Base-by-base conservation (phyloP, 164 flowering plant species). In the Vitis cinerea region DNA sequence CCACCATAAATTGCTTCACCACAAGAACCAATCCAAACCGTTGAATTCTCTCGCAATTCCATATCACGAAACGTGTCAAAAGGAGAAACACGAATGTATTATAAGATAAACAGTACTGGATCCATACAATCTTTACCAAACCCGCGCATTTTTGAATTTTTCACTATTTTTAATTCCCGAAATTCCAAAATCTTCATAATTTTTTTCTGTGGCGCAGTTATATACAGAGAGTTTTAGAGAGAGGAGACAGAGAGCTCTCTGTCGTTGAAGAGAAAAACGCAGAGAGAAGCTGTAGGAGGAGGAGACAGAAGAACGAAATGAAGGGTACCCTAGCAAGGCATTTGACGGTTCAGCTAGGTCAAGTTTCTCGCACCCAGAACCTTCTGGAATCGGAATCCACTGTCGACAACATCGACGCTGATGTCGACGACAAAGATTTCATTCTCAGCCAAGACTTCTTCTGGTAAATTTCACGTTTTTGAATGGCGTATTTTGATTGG, bases 401-500 rank as follows among this genome's bases (percentile, higher is more conserved):
- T 8, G 51, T 3, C 5, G 72, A 44, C 44, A 77, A 69, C 54
- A 30, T 50, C 29, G 81, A 79, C 29, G 70, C 48, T 29, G 71
- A 59, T 64, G 73, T 56, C 8, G 92, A 86, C 8, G 91, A 90
- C 31, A 86, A 73, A 48, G 88, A 86, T 77, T 87, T 77, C 83
- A 94, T 94, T 52, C 97, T 91, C 82, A 94, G 94, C 66, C 98
- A 94, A 72, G 98, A 94, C 65, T 94, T 92, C 80, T 94, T 94
- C 84, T 94, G 98, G 98, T 94, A 71, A 61, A 48, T 23, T 2
- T 50, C 16, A 31, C 51, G 3, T 16, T 55, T 15, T 23, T 63
- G 15, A 9, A 2, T 17, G 7, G 16, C 49, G 14, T 30, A 15
- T 62, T 62, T 58, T 13, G 9, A 17, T 70, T 60, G 30, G 61